These are phyloP conservation scores for Zygosaccharomyces kombuchaensis DNA, from an alignment of 805 yeast genomes.

Conservation along the genomic window DNA sequence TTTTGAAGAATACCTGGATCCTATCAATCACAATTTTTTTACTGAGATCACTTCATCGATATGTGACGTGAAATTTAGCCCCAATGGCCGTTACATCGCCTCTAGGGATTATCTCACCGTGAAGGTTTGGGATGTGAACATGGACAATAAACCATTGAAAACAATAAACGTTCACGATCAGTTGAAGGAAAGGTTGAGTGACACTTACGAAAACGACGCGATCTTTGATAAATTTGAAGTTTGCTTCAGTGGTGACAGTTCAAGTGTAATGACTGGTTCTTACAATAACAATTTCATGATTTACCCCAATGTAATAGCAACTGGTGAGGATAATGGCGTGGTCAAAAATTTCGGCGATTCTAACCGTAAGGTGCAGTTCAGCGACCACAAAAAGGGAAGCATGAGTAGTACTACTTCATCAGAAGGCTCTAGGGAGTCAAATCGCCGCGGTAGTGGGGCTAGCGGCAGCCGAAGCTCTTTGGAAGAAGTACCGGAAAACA, in stretches of 20 bases:
- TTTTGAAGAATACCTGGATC: slow-evolving; percentile 91
- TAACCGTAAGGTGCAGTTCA: slow-evolving; percentile 9
- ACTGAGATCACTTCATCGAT: slow-evolving; percentile 95
- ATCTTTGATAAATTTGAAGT: slow-evolving; percentile 98
- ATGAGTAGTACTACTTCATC: slow-evolving; percentile 8
- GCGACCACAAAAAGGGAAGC: slow-evolving; percentile 12
- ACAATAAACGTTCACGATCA: slow-evolving; percentile 95
- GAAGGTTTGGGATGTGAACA: slow-evolving; percentile 95
- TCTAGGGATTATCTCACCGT: slow-evolving; percentile 96
- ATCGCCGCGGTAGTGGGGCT: slow-evolving; percentile 6
- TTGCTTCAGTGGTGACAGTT: slow-evolving; percentile 88
- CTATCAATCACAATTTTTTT: slow-evolving; percentile 88
- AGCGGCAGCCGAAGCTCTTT: slow-evolving; percentile 9
- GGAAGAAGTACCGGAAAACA: slow-evolving; percentile 15
- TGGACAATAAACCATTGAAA: slow-evolving; percentile 92
- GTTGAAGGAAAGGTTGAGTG: slow-evolving; percentile 87
- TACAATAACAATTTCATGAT: slow-evolving; percentile 96
- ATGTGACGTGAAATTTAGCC: slow-evolving; percentile 86
- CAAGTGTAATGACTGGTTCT: slow-evolving; percentile 92
- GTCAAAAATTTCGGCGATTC: slow-evolving; percentile 15
- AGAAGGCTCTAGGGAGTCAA: slow-evolving; percentile 4
- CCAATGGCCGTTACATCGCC: slow-evolving; percentile 92
- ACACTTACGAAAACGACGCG: slow-evolving; percentile 97
- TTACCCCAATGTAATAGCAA: slow-evolving; percentile 73
- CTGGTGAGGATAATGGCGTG: slow-evolving; percentile 22